Evolutionary conservation across 2,329 filamentous ascomycete species (phyloP).

Genomic region (Karstenula rhodostoma): DNA sequence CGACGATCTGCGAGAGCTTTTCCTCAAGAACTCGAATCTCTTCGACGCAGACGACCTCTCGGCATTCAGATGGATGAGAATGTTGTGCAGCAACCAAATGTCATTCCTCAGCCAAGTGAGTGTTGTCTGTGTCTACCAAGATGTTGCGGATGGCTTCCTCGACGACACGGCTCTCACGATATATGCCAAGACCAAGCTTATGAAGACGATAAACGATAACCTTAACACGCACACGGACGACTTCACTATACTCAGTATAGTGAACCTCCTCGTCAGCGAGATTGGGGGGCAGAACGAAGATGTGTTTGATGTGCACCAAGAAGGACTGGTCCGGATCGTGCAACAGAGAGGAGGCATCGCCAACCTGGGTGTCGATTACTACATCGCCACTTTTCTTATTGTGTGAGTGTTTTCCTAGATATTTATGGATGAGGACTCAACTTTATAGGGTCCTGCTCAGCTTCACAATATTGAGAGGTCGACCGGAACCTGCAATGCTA

Average conservation of each 20-base stretch:
- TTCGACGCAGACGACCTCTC: slow-evolving; percentile 30
- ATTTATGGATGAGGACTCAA: not conserved
- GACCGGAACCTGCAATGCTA: slow-evolving; percentile 28
- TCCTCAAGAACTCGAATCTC: slow-evolving; percentile 30
- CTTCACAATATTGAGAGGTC: slow-evolving; percentile 34
- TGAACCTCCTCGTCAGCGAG: slow-evolving; percentile 44
- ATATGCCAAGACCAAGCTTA: slow-evolving; percentile 41
- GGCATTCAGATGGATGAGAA: slow-evolving; percentile 35
- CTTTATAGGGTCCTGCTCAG: slow-evolving; percentile 32
- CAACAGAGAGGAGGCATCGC: slow-evolving; percentile 34
- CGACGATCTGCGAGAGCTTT: slow-evolving; percentile 33
- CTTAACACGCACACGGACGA: slow-evolving; percentile 36
- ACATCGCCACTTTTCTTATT: slow-evolving; percentile 35
- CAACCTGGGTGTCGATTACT: slow-evolving; percentile 25
- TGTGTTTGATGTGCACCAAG: slow-evolving; percentile 40
- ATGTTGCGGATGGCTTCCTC: slow-evolving; percentile 36
- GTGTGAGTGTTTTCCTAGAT: slow-evolving; percentile 32
- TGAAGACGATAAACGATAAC: slow-evolving; percentile 37
- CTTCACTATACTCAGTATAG: slow-evolving; percentile 41
- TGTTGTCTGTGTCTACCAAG: slow-evolving; percentile 43
- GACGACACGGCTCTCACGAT: slow-evolving; percentile 43
- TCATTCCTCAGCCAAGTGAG: slow-evolving; percentile 46
- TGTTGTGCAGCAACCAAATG: slow-evolving; percentile 37
- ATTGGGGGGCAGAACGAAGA: slow-evolving; percentile 38
- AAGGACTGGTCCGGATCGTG: slow-evolving; percentile 38